Conservation (phyloP, 306 rosid species). For the Pterocarpus santalinus region DNA sequence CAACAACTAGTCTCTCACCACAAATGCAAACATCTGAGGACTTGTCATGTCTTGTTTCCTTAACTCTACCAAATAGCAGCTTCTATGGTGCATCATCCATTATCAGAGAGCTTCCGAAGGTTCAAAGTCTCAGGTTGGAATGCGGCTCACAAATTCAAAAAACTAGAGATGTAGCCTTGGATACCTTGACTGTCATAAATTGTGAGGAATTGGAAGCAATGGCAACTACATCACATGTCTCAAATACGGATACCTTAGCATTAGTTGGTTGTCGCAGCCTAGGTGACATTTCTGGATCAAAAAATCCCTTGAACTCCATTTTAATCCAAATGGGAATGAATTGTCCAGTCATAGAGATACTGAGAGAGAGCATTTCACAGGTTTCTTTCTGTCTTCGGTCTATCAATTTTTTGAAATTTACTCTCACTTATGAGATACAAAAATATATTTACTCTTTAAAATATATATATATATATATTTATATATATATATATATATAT, state of each 20-base stretch:
- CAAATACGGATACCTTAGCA: neutral
- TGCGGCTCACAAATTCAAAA: neutral
- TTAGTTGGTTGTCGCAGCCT: neutral
- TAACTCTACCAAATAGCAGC: neutral
- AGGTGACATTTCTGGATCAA: neutral
- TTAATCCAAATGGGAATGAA: conserved; percentile 1
- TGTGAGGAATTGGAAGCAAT: neutral
- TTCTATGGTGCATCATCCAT: neutral
- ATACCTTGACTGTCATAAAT: neutral
- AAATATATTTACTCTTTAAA: too few relatives aligned
- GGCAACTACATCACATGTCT: neutral
- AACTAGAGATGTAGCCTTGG: neutral
- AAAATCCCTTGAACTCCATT: neutral
- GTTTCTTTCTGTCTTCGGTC: neutral
- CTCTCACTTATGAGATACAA: too few relatives aligned
- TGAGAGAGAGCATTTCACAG: neutral
- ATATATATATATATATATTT: too few relatives aligned
- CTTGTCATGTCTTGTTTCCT: neutral
- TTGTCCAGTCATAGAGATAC: neutral
- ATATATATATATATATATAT: too few relatives aligned
- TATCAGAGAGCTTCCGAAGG: neutral
- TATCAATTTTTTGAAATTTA: neutral
- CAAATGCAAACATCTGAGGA: neutral
- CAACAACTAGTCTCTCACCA: neutral
- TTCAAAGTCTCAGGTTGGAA: neutral